Evolutionary conservation across 257 asterid genomes (phyloP).

Genomic region (Handroanthus guayacan): DNA sequence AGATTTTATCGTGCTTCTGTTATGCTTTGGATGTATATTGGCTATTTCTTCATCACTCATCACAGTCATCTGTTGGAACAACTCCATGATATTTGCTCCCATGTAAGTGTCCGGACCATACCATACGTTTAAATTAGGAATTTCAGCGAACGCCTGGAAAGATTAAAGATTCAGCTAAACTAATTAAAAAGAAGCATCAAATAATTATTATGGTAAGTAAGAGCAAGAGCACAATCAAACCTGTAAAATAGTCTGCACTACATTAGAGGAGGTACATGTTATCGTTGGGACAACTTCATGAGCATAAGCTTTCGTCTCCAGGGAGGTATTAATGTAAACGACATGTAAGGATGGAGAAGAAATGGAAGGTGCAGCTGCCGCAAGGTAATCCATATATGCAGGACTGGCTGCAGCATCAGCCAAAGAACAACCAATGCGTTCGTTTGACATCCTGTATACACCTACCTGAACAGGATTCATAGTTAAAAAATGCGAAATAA

Average conservation of each 20-base stretch:
- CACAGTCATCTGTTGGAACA: constrained; percentile 78
- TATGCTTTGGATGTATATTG: constrained; percentile 79
- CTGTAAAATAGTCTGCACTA: constrained; percentile 91
- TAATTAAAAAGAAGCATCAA: constrained; percentile 20
- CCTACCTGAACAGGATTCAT: constrained; percentile 65
- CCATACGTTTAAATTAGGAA: constrained; percentile 75
- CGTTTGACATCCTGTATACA: constrained; percentile 92
- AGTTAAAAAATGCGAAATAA: constrained; percentile 22
- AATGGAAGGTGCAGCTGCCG: constrained; percentile 65
- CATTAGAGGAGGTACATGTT: constrained; percentile 97
- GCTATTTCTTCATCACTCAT: constrained; percentile 96
- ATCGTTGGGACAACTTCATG: constrained; percentile 98
- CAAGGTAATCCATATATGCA: constrained; percentile 84
- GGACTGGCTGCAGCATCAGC: constrained; percentile 98
- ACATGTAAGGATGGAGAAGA: constrained; percentile 92
- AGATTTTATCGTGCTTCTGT: constrained; percentile 69
- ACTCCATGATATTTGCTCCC: constrained; percentile 95
- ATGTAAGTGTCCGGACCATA: constrained; percentile 98
- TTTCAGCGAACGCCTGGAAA: constrained; percentile 84
- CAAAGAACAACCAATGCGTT: constrained; percentile 87
- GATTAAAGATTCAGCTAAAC: constrained; percentile 26
- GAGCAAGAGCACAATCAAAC: constrained; percentile 42
- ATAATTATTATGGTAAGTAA: background rate
- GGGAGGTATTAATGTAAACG: constrained; percentile 88
- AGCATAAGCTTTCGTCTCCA: constrained; percentile 91